A percentile compares a stretch with the other conserved stretches of the same genome.
Conservation (phyloP, 768 basidiomycete species). For the Lactarius sp. region DNA sequence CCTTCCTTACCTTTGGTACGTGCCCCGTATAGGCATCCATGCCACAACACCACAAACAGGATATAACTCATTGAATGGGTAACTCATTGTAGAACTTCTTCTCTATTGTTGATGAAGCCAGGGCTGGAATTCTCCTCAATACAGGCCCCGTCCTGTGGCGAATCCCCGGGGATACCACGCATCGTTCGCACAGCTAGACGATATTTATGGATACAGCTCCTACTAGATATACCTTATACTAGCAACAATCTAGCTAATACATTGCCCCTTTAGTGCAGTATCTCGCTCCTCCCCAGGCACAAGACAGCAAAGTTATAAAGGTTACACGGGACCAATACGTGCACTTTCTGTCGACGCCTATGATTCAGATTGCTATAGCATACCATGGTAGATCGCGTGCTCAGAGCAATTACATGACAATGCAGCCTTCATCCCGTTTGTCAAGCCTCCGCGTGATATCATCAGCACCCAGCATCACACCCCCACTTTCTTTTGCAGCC, state of each 20-base stretch:
- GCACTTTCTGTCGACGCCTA: not conserved
- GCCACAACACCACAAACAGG: not conserved
- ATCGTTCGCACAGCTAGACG: too few relatives aligned
- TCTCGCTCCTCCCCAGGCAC: not conserved
- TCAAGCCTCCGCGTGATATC: conserved; percentile 56
- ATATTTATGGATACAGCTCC: too few relatives aligned
- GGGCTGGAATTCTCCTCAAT: not conserved
- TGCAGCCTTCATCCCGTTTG: conserved; percentile 49
- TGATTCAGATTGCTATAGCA: not conserved
- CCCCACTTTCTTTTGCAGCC: conserved; percentile 28
- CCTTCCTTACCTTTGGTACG: not conserved
- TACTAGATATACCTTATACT: too few relatives aligned
- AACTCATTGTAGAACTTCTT: too few relatives aligned
- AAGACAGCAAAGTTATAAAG: not conserved
- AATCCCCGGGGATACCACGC: not conserved
- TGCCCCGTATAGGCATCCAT: not conserved
- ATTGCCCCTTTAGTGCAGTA: not conserved
- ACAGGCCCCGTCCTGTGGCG: not conserved
- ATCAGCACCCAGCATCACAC: conserved; percentile 46
- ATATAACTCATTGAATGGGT: not conserved
- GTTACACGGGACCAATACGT: not conserved
- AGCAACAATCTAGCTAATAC: too few relatives aligned
- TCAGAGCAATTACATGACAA: conserved; percentile 52
- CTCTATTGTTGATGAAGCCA: too few relatives aligned
- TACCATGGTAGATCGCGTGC: not conserved